phyloP scores from a whole-genome alignment of 2,329 filamentous ascomycete genomes.

The Hirsutella thompsonii region DNA sequence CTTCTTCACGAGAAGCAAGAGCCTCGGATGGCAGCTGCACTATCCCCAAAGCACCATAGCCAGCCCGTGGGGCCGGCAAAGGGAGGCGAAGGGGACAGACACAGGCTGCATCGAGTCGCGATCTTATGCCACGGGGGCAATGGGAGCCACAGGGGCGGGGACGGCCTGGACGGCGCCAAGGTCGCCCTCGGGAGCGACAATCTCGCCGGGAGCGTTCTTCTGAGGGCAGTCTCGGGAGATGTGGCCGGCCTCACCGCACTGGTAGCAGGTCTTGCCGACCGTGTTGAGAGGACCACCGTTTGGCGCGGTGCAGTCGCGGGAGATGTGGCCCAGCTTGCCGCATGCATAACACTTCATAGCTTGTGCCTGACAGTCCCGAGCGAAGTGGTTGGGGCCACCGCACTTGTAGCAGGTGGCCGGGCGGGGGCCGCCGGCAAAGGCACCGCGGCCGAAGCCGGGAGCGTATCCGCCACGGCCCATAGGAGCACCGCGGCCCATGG shows the following conservation, averaged over 20 bases:
- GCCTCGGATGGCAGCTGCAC: constrained; percentile 5
- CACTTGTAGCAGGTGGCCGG: constrained; percentile 64
- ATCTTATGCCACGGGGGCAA: constrained; percentile 25
- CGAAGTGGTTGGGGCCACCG: constrained; percentile 90
- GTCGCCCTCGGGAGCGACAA: constrained; percentile 27
- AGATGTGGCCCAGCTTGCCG: constrained; percentile 90
- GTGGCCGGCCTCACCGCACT: constrained; percentile 89
- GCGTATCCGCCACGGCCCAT: constrained; percentile 59
- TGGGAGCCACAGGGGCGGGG: constrained; percentile 32
- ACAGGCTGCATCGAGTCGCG: not conserved
- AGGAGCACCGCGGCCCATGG: constrained; percentile 52
- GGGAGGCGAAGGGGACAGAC: constrained; percentile 5
- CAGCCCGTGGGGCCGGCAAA: not conserved
- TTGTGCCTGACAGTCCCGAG: constrained; percentile 94
- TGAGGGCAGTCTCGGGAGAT: constrained; percentile 90
- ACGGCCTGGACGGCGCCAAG: constrained; percentile 27
- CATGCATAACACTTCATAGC: constrained; percentile 98
- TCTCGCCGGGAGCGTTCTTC: constrained; percentile 45
- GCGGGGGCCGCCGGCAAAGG: constrained; percentile 57
- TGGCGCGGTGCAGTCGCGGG: constrained; percentile 84
- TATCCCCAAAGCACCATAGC: not conserved
- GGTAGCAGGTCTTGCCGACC: constrained; percentile 96
- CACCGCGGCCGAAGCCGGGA: constrained; percentile 54
- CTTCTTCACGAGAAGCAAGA: not conserved
- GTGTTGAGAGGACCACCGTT: constrained; percentile 94